These are phyloP conservation scores for Dactylellina drechsleri DNA, from an alignment of 2,329 filamentous ascomycete species.

Conservation along the genomic window DNA sequence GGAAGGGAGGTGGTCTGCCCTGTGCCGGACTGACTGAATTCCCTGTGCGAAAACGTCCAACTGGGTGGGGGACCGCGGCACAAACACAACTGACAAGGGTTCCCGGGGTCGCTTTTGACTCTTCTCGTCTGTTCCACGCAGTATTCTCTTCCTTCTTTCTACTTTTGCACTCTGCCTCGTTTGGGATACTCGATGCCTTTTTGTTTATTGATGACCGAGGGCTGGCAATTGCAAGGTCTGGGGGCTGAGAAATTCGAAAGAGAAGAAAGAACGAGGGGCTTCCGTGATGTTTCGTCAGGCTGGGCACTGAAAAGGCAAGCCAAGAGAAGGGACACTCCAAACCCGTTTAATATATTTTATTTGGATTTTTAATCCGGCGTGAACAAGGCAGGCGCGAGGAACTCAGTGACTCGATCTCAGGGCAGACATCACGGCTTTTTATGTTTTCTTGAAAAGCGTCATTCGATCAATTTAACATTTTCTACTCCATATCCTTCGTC, in stretches of 20 bases:
- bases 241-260: constrained; percentile 30
- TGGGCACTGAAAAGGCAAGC: neutral
- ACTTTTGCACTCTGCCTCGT: no score
- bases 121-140: constrained; percentile 14
- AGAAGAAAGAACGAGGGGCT: neutral
- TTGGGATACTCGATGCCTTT: neutral
- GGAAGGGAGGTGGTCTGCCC: constrained; percentile 1
- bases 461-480: neutral
- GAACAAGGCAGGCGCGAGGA: no score
- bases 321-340: neutral
- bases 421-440: constrained; percentile 22
- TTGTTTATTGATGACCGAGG: constrained; percentile 3
- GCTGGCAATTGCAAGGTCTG: no score
- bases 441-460: constrained; percentile 6
- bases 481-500: constrained; percentile 23
- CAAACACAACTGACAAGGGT: neutral
- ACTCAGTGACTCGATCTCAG: constrained; percentile 8
- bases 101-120: constrained; percentile 5
- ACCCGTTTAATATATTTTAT: no score
- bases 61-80: no score
- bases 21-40: no score
- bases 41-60: no score
- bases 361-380: no score
- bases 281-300: constrained; percentile 7
- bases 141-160: neutral